These are phyloP conservation scores for Aureobasidium melanogenum DNA, from an alignment of 2,329 filamentous ascomycete genomes.

Conservation along the genomic window DNA sequence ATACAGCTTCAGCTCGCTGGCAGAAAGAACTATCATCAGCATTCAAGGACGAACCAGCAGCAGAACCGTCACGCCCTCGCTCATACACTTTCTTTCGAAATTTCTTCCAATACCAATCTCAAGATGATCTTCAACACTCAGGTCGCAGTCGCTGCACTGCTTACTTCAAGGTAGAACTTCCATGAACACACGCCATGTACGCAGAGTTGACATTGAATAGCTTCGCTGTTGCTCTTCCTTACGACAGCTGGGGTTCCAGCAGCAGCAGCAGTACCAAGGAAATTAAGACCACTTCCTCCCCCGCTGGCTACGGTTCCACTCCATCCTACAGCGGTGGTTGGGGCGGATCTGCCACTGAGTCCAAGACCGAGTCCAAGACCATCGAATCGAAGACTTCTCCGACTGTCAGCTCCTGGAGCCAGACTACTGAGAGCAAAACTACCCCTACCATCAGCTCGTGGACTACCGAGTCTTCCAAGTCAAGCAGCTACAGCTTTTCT, in stretches of 20 bases:
- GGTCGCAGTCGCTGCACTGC: constrained; percentile 6
- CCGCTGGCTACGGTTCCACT: constrained; percentile 3
- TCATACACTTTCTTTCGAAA: constrained; percentile 2
- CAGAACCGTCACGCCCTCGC: constrained; percentile 1
- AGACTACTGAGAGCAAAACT: neutral
- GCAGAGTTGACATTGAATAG: neutral
- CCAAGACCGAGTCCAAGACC: neutral
- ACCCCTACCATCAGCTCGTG: neutral
- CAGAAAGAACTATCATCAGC: neutral
- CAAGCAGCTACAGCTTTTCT: neutral
- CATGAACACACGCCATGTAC: too few species aligned
- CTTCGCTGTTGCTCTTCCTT: constrained; percentile 1
- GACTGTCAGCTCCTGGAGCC: neutral
- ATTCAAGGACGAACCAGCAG: neutral
- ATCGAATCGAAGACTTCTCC: neutral
- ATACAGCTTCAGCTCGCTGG: neutral
- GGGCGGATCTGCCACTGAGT: neutral
- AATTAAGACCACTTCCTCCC: neutral
- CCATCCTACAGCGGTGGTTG: neutral
- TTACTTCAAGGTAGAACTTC: neutral
- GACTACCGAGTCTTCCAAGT: neutral
- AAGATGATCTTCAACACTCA: constrained; percentile 10
- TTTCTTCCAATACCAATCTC: neutral
- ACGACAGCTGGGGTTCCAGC: neutral
- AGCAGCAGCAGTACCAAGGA: neutral